Evolutionary conservation across 2,329 filamentous ascomycete genomes (phyloP), one percentile per base, ranked within the genome.

Genomic region (Emmonsiellopsis sp.): DNA sequence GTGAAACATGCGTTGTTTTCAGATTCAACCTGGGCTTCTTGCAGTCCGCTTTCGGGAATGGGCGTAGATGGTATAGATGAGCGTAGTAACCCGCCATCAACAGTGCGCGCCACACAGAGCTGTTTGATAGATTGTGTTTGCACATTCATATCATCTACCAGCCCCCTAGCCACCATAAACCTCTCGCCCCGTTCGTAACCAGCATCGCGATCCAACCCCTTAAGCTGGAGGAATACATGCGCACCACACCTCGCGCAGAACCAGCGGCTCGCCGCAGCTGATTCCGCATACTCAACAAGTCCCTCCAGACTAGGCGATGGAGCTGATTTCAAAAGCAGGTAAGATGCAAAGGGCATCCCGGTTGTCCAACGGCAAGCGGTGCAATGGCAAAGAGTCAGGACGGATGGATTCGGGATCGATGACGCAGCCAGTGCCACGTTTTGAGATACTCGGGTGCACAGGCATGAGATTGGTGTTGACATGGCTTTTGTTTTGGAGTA

Each of bases 211-310:
- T 10, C 36, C 21, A 57, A 58, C 6, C 56, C 55, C 39, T 59
- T 58, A 14, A 59, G 17, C 32, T 65, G 55, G 14, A 65, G 60
- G 44, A 71, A 68, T 52, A 70, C 64, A 59, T 76, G 74, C 7
- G 73, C 71, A 34, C 77, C 77, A 56, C 78, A 81, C 27, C 64
- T 75, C 13, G 62, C 63, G 62, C 78, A 81, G 60, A 78, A 77
- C 59, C 74, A 78, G 14, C 72, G 68, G 39, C 62, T 72, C 33
- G 74, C 57, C 9, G 64, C 58, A 8, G 69, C 59, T 1, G 75
- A 75, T 53, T 74, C 71, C 13, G 64, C 59, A 58, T 78, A 81
- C 47, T 66, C 56, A 5, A 64, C 70, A 3, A 79, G 66, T 6
- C 62, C 59, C 11, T 65, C 56, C 33, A 74, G 58, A 2, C 63